Percentiles rank a stretch among this genome's conserved stretches.
Evolutionary conservation across 176 grass and related monocot genomes (phyloP).

Genomic region (bread wheat (Triticum aestivum)): IWGSC_CS_RefSeq_v2.1 NC_057811.1:411091067-411091566

Average conservation of each 20-base stretch:
- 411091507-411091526: too few relatives aligned
- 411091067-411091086: constrained; percentile 80
- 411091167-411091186: constrained; percentile 67
- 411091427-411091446: too few relatives aligned
- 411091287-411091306: not conserved
- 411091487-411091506: too few relatives aligned
- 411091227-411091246: constrained; percentile 26
- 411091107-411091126: constrained; percentile 99
- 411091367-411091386: not conserved
- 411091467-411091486: too few relatives aligned
- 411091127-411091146: constrained; percentile 92
- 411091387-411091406: not conserved
- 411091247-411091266: constrained; percentile 1
- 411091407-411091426: too few relatives aligned
- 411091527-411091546: too few relatives aligned
- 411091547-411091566: too few relatives aligned
- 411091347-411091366: not conserved
- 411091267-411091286: not conserved
- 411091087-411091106: constrained; percentile 95
- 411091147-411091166: constrained; percentile 99
- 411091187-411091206: constrained; percentile 29
- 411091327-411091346: not conserved
- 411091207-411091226: constrained; percentile 1
- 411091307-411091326: not conserved
- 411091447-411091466: too few relatives aligned